Conservation (phyloP, 495 filamentous ascomycete species). For the Neurospora sp. region DNA sequence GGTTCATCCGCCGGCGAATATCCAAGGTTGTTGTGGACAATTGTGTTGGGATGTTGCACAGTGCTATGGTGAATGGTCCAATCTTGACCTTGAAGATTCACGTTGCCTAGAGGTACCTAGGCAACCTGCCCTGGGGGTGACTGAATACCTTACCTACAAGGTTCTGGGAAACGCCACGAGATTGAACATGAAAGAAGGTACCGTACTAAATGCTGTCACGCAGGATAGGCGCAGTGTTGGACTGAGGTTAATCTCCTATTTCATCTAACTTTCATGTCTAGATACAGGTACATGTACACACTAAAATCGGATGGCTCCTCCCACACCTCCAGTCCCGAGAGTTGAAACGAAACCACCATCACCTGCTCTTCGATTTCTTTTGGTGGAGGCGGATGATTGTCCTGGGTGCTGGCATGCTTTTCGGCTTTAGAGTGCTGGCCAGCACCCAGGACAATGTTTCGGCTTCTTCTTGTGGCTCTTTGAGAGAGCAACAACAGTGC, state of each 20-base stretch:
- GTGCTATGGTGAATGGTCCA: background rate
- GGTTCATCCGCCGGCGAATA: background rate
- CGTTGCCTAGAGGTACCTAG: too few species aligned
- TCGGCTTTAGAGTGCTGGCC: background rate
- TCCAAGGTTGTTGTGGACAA: background rate
- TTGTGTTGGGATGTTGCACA: background rate
- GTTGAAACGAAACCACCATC: background rate
- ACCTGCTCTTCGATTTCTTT: background rate
- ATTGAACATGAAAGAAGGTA: background rate
- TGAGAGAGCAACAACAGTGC: background rate
- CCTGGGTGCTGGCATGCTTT: background rate
- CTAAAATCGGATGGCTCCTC: background rate
- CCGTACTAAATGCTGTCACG: background rate
- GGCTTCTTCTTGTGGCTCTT: background rate
- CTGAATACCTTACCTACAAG: background rate
- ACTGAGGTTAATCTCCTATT: background rate
- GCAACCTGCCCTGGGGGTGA: background rate
- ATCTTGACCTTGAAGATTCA: background rate
- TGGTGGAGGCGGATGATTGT: background rate
- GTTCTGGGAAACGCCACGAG: background rate
- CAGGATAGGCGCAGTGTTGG: background rate
- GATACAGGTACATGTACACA: background rate
- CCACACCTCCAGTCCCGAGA: background rate
- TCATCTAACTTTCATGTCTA: background rate
- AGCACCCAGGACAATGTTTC: background rate